Evolutionary conservation across 2,329 filamentous ascomycete species (phyloP).

Genomic region (Clonostachys chloroleuca): DNA sequence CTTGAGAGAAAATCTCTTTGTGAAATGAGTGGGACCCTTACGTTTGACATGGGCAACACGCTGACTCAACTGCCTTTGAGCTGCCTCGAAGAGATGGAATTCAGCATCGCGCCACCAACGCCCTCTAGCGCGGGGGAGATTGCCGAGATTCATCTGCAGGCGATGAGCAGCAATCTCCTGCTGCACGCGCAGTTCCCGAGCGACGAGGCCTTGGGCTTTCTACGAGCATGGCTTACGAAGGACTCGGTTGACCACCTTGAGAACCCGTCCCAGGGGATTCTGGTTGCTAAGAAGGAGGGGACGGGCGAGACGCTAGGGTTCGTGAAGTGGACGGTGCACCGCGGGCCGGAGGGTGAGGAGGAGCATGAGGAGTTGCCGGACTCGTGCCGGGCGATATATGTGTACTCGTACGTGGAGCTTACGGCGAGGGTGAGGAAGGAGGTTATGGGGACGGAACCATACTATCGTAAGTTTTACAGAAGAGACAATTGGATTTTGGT

Average conservation of each 20-base stretch:
- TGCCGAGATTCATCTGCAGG: constrained; percentile 25
- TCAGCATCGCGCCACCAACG: constrained; percentile 16
- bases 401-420: constrained; percentile 24
- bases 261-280: constrained; percentile 16
- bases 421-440: constrained; percentile 20
- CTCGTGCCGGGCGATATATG: constrained; percentile 17
- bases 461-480: constrained; percentile 27
- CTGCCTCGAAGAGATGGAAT: constrained; percentile 11
- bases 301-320: constrained; percentile 23
- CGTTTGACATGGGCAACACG: not conserved
- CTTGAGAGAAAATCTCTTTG: not conserved
- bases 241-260: constrained; percentile 21
- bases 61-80: not conserved
- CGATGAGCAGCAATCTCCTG: constrained; percentile 31
- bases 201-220: constrained; percentile 15
- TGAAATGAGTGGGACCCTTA: not conserved
- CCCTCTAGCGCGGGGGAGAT: constrained; percentile 13
- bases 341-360: constrained; percentile 7
- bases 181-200: constrained; percentile 34
- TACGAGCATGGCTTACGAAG: constrained; percentile 19
- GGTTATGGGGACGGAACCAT: constrained; percentile 18
- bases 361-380: constrained; percentile 19
- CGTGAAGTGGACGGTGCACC: constrained; percentile 26
- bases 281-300: constrained; percentile 24
- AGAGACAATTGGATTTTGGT: not conserved